phyloP scores from a whole-genome alignment of 2,329 filamentous ascomycete species.

The Colletotrichum costaricense region DNA sequence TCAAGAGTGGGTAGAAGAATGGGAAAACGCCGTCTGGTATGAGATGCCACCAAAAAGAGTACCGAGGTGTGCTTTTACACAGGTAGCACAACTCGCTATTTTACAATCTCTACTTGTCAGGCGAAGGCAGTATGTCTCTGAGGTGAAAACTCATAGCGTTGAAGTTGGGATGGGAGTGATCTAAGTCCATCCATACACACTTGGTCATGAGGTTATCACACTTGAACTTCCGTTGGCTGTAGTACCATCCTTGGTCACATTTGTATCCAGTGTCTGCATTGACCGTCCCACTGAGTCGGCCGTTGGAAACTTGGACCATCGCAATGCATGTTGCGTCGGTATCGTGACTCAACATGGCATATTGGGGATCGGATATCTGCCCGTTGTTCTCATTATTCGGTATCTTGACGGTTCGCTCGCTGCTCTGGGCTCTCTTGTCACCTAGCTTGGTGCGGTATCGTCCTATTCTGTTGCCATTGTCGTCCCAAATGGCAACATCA shows the following conservation, averaged over 20 bases:
- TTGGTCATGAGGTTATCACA: conserved; percentile 27
- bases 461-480: conserved; percentile 35
- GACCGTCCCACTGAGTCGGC: conserved; percentile 27
- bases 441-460: conserved; percentile 12
- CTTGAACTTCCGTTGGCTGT: conserved; percentile 35
- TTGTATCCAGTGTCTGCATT: conserved; percentile 38
- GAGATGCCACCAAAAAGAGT: conserved; percentile 37
- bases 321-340: conserved; percentile 40
- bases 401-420: conserved; percentile 16
- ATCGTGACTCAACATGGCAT: conserved; percentile 39
- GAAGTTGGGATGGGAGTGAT: neutral
- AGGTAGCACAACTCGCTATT: conserved; percentile 30
- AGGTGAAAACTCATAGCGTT: conserved; percentile 40
- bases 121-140: conserved; percentile 35
- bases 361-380: conserved; percentile 19
- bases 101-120: conserved; percentile 35
- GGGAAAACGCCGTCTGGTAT: conserved; percentile 38
- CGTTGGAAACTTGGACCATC: conserved; percentile 36
- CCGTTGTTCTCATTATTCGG: conserved; percentile 26
- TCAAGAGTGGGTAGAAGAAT: conserved; percentile 41
- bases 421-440: conserved; percentile 14
- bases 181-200: conserved; percentile 31
- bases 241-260: conserved; percentile 40
- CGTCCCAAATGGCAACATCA: conserved; percentile 36
- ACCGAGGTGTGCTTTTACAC: conserved; percentile 39